Conservation (phyloP, 495 filamentous ascomycete species). For the Aspergillus cavernicola region DNA sequence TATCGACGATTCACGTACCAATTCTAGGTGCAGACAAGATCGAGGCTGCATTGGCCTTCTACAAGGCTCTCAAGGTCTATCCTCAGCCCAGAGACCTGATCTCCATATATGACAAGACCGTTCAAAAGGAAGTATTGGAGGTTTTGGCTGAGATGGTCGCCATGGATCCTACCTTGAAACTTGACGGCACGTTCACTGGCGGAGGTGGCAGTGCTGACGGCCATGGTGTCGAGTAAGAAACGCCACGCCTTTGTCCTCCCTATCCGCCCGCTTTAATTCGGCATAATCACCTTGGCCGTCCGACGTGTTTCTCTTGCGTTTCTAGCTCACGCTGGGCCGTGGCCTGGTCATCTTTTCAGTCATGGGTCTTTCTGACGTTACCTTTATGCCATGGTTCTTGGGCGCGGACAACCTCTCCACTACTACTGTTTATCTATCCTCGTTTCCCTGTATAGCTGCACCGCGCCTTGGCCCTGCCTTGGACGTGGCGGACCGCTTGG, state of each 20-base stretch:
- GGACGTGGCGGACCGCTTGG: slow-evolving; percentile 27
- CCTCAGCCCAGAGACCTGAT: slow-evolving; percentile 90
- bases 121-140: slow-evolving; percentile 90
- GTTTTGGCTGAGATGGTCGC: slow-evolving; percentile 98
- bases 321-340: slow-evolving; percentile 24
- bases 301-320: slow-evolving; percentile 14
- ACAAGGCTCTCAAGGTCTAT: slow-evolving; percentile 97
- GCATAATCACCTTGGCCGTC: slow-evolving; percentile 17
- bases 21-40: slow-evolving; percentile 62
- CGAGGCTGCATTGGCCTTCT: slow-evolving; percentile 91
- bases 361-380: slow-evolving; percentile 10
- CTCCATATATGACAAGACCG: slow-evolving; percentile 95
- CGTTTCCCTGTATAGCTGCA: slow-evolving; percentile 30
- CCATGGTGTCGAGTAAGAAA: slow-evolving; percentile 38
- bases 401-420: slow-evolving; percentile 23
- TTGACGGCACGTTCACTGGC: slow-evolving; percentile 47
- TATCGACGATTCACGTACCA: slow-evolving; percentile 18
- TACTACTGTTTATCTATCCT: slow-evolving; percentile 20
- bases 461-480: slow-evolving; percentile 20
- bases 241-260: slow-evolving; percentile 7
- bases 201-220: slow-evolving; percentile 32
- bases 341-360: slow-evolving; percentile 12
- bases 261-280: slow-evolving; percentile 8
- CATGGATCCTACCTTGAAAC: slow-evolving; percentile 68
- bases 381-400: slow-evolving; percentile 7